Base-by-base conservation (phyloP, 805 yeast species). In the Saccharomycopsis fermentans region DNA sequence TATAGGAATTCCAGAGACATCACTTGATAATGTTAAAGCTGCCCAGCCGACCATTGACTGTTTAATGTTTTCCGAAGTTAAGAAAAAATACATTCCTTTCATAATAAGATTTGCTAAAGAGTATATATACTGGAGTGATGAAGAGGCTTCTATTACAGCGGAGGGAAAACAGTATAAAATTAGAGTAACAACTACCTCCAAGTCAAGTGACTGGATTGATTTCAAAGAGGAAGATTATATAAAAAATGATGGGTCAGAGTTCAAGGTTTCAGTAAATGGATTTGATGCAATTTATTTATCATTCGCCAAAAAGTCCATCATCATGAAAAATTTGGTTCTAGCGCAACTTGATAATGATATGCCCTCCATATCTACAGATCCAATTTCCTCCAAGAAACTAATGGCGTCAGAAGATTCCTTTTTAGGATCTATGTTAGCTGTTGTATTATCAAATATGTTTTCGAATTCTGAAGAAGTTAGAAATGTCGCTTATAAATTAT, bases 71-170 rank as follows among this genome's bases (percentile, higher is more conserved):
- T 81, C 83, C 58, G 71, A 71, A 3, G 71, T 70, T 1, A 71
- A 74, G 17, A 76, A 77, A n/a, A 71, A 79, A 36, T 82, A 80
- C 63, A 72, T 78, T 19, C 85, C 88, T 1, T 84, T 85, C 2
- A 77, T 81, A 0, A 59, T 89, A 60, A 83, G 81, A 64, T 77
- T 89, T 56, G 96, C 96, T 6, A 78, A 86, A 14, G 32, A 37
- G 26, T 56, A 58, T 52, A 29, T 58, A 11, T 58, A 53, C 24
- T 60, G 63, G 63, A 58, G 63, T 29, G 19, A 40, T 54, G 35
- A 24, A 17, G 37, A 58, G 14, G 26, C 51, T 3, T 39, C 26
- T 17, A 17, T 57, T 56, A 19, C 77, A 70, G 47, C 58, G 16
- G 70, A 69, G 1, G 60, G 65, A 53, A 75, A 60, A 62, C 66